A percentile compares a stretch with the other conserved stretches of the same genome.
phyloP scores from a whole-genome alignment of 768 basidiomycete genomes.

The Trametes villosa region DNA sequence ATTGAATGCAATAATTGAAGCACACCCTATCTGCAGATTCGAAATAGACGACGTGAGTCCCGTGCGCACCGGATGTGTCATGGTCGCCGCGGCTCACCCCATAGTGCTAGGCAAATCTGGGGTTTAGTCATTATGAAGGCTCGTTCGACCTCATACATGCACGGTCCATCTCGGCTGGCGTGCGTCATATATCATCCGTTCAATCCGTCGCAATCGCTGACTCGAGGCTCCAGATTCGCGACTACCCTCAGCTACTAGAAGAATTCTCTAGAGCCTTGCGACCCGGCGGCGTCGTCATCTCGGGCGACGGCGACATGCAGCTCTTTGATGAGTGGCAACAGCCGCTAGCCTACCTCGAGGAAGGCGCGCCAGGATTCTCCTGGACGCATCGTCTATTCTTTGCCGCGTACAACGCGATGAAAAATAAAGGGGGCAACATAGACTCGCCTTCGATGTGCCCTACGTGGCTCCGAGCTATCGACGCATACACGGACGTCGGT shows the following conservation, averaged over 20 bases:
- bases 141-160: constrained; percentile 39
- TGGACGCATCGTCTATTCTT: constrained; percentile 38
- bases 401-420: constrained; percentile 39
- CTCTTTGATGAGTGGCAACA: constrained; percentile 35
- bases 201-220: not conserved
- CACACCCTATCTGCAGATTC: constrained; percentile 26
- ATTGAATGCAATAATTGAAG: not conserved
- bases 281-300: constrained; percentile 36
- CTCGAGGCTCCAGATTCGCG: constrained; percentile 32
- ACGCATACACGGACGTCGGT: constrained; percentile 33
- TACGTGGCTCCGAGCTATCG: constrained; percentile 33
- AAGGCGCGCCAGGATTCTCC: constrained; percentile 28
- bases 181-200: constrained; percentile 17
- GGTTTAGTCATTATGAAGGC: constrained; percentile 37
- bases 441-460: constrained; percentile 35
- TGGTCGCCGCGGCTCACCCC: not conserved
- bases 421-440: constrained; percentile 33
- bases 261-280: constrained; percentile 34
- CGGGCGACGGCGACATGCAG: constrained; percentile 40
- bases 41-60: constrained; percentile 42
- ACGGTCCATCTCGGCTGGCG: constrained; percentile 36
- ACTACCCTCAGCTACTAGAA: constrained; percentile 33
- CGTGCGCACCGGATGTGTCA: not conserved
- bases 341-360: constrained; percentile 30
- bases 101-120: constrained; percentile 35